Evolutionary conservation across 2,329 filamentous ascomycete genomes (phyloP), one percentile per base, ranked within the genome.

Genomic region (Macrophomina tecta): DNA sequence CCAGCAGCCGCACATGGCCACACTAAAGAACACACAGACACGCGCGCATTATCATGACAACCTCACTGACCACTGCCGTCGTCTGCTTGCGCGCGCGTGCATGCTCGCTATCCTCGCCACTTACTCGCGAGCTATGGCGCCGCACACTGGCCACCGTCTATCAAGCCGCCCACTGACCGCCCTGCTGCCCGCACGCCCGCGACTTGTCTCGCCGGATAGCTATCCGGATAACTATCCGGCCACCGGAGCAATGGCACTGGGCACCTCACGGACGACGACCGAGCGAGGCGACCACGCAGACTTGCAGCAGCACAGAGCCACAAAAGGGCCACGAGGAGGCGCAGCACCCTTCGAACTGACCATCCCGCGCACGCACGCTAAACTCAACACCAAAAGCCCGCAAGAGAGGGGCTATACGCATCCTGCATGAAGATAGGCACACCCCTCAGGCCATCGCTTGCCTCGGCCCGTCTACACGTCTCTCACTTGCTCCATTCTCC

Each of bases 161-260:
- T 62, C 58, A 49, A 9, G 28, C 28, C 11, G 28, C 23, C 6
- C 51, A 62, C 58, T 36, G 42, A 40, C n/a, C 58, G 36, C 58
- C 11, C 28, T 28, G 58, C 42, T 62, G 45, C 32, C 58, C 58
- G 30, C 9, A 23, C 58, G 58, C 58, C n/a, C 42, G 28, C 58
- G 42, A 48, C 28, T 49, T 48, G 58, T 62, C 58, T 36, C 28
- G 11, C 42, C 58, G 58, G 58, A 62, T 62, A 62, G 58, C 58
- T 62, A 62, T 49, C 58, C 58, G 58, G 58, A 62, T 62, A 62
- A 34, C 58, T 62, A 62, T 11, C 58, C 58, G 58, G 58, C 58
- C 30, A 40, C 56, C 40, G 56, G 56, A 61, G 56, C 56, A 48
- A 61, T 46, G 56, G 56, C 56, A 34, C 56, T 30, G 38, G 40